Conservation (phyloP, 2,329 filamentous ascomycete genomes). For the Ascosphaera acerosa region DNA sequence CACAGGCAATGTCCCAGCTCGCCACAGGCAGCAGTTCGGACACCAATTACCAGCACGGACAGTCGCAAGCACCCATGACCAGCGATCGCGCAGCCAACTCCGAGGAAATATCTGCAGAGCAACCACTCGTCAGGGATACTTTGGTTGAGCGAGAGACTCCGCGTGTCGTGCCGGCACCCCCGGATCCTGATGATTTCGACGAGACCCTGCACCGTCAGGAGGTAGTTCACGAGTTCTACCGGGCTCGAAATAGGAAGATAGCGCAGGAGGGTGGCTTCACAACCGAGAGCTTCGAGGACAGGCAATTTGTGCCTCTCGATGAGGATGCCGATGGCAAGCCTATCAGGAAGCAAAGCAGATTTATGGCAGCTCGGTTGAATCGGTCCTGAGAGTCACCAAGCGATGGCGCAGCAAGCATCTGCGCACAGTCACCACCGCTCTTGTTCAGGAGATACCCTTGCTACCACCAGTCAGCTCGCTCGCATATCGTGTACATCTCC, state of each 20-base stretch:
- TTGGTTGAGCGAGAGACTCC: conserved; percentile 26
- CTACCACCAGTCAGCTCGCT: no score
- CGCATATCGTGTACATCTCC: no score
- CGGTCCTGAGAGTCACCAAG: not conserved
- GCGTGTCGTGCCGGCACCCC: conserved; percentile 12
- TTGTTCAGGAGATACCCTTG: no score
- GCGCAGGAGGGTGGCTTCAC: conserved; percentile 62
- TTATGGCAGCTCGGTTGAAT: conserved; percentile 22
- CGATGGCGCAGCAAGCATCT: no score
- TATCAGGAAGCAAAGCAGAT: conserved; percentile 19
- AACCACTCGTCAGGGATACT: conserved; percentile 31
- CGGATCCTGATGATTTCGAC: conserved; percentile 42
- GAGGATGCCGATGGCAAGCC: conserved; percentile 11
- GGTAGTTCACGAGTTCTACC: conserved; percentile 61
- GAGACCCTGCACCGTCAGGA: conserved; percentile 47
- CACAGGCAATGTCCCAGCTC: conserved; percentile 4
- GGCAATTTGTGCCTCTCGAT: conserved; percentile 37
- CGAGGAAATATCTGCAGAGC: no score
- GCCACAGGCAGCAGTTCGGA: no score
- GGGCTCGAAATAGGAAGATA: conserved; percentile 58
- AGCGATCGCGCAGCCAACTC: no score
- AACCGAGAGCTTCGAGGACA: conserved; percentile 38
- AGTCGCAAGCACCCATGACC: conserved; percentile 2
- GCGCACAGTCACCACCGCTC: no score
- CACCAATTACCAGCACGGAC: no score